Base-by-base conservation (phyloP, 768 basidiomycete genomes). In the Trichaptum fuscoviolaceum region DNA sequence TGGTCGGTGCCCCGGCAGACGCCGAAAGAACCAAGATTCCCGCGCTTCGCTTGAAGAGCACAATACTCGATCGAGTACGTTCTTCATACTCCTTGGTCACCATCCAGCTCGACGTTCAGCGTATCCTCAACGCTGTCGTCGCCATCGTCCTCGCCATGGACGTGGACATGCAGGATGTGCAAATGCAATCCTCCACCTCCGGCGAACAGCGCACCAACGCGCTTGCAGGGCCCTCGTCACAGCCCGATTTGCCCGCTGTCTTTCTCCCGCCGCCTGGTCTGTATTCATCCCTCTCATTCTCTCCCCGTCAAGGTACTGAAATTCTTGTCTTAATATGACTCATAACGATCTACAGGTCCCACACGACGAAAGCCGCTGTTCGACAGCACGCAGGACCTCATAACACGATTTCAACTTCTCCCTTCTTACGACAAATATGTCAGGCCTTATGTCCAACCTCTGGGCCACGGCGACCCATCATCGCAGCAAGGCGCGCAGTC, bases 361-460 rank as follows among this genome's bases (percentile, higher is more conserved):
- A 62, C 76, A 78, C 83, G 72, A 36, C 75, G 75, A 15, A 75
- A 70, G 62, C 70, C 81, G 27, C 80, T 84, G 74, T 83, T 93
- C 63, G 75, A 82, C 57, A 91, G 91, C 77, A 92, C 92, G 0
- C 86, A 93, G 72, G 92, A 93, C 77, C 86, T 93, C 63, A 81
- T 93, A 65, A 80, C 84, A 59, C 87, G 88, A 67, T 91, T 93
- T 71, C 80, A 84, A 63, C 85, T 93, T 30, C 82, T 87, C 63
- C 71, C 87, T 10, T 87, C 90, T n/a, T 93, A 93, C 74, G 88
- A 92, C 78, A 90, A 87, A 72, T 89, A 93, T 71, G 92, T 93
- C 63, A 83, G 87, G n/a, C 83, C 86, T 12, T 77, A 79, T 72
- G 73, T 77, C 57, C 66, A 75, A 36, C 77, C 81, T 23, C 69